Evolutionary conservation across 2,329 filamentous ascomycete genomes (phyloP).

Genomic region (Trichocomaceae sp.): DNA sequence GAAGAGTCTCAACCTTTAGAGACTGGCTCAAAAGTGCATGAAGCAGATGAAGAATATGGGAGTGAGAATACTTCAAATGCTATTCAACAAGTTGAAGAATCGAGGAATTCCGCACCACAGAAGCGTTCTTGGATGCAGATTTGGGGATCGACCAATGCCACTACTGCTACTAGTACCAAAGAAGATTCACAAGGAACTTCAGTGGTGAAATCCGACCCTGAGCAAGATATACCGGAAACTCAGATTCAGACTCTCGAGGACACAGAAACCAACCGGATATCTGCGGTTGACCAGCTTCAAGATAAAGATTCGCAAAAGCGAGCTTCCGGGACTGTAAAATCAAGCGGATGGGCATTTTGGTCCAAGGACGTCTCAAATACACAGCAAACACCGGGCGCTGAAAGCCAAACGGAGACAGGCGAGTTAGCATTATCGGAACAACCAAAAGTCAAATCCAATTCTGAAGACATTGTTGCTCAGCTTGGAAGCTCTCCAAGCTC

Average conservation of each 20-base stretch:
- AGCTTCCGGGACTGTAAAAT: slow-evolving; percentile 20
- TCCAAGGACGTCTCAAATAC: slow-evolving; percentile 29
- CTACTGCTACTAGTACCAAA: slow-evolving; percentile 22
- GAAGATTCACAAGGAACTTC: slow-evolving; percentile 17
- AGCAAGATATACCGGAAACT: slow-evolving; percentile 14
- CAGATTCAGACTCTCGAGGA: slow-evolving; percentile 16
- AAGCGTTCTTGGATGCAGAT: slow-evolving; percentile 42
- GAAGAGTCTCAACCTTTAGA: slow-evolving; percentile 15
- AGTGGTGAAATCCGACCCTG: slow-evolving; percentile 13
- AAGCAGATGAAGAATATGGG: neutral
- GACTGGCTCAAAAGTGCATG: slow-evolving; percentile 5
- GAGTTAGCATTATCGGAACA: slow-evolving; percentile 21
- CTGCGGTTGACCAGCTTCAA: slow-evolving; percentile 18
- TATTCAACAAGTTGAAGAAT: slow-evolving; percentile 3
- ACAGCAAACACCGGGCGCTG: slow-evolving; percentile 17
- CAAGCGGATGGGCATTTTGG: slow-evolving; percentile 39
- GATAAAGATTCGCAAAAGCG: slow-evolving; percentile 18
- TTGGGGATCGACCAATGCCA: slow-evolving; percentile 30
- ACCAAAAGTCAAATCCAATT: slow-evolving; percentile 14
- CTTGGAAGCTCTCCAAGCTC: slow-evolving; percentile 17
- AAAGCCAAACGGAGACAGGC: slow-evolving; percentile 10
- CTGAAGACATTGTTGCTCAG: slow-evolving; percentile 8
- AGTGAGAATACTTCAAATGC: neutral
- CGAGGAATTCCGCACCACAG: slow-evolving; percentile 19
- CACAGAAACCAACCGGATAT: slow-evolving; percentile 17